These are phyloP conservation scores for Wallacemonas collosoma DNA, from an alignment of 208 protist genomes.

Conservation along the genomic window DNA sequence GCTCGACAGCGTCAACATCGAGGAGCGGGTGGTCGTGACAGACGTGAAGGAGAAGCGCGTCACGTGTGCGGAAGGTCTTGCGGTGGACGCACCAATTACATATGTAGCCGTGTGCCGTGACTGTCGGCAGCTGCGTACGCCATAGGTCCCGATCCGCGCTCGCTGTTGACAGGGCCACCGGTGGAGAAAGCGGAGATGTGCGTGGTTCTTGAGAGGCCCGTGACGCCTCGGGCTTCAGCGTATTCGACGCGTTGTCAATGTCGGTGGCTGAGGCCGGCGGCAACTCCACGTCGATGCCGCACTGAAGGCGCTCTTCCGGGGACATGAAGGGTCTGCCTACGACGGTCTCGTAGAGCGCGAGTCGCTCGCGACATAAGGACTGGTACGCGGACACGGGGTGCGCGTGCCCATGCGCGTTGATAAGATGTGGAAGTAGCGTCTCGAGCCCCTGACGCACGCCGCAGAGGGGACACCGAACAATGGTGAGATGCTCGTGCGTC, in stretches of 20 bases:
- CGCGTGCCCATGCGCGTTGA: conserved; percentile 48
- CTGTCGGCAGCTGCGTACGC: conserved; percentile 52
- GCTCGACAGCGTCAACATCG: conserved; percentile 75
- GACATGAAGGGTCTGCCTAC: conserved; percentile 59
- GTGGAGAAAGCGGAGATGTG: conserved; percentile 19
- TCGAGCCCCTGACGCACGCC: conserved; percentile 52
- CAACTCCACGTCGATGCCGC: neutral
- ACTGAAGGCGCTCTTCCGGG: neutral
- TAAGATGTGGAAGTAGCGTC: conserved; percentile 74
- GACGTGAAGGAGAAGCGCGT: conserved; percentile 83
- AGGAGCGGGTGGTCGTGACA: conserved; percentile 64
- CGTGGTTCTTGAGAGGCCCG: neutral
- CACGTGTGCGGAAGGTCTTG: conserved; percentile 57
- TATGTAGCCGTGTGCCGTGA: conserved; percentile 63
- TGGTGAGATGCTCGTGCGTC: conserved; percentile 68
- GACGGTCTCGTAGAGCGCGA: conserved; percentile 61
- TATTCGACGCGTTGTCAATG: neutral
- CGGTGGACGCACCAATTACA: conserved; percentile 84
- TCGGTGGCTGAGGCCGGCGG: neutral
- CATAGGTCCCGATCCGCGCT: neutral
- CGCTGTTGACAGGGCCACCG: neutral
- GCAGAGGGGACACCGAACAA: conserved; percentile 36
- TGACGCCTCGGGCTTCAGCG: neutral
- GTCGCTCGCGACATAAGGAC: conserved; percentile 50
- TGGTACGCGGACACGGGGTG: conserved; percentile 48